These are phyloP conservation scores for Corymbia citriodora DNA, from an alignment of 441 rosid species.

Conservation along the genomic window DNA sequence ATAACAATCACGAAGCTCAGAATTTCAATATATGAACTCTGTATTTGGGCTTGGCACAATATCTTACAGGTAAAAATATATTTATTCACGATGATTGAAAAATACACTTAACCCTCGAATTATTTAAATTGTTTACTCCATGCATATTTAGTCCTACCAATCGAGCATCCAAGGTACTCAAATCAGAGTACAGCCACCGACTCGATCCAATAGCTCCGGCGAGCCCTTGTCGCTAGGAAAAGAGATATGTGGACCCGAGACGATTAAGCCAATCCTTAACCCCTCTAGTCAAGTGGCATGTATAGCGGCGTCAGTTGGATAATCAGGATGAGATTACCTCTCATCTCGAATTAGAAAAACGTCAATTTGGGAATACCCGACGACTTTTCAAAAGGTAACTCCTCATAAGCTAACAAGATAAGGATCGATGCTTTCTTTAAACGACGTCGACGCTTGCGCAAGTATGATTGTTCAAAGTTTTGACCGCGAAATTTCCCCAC, in stretches of 20 bases:
- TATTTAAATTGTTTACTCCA: accelerated
- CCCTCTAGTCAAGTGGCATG: background rate
- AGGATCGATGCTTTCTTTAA: background rate
- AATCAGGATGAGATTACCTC: background rate
- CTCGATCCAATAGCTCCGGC: too few relatives aligned
- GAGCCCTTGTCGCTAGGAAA: background rate
- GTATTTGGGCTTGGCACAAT: accelerated
- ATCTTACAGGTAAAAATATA: background rate
- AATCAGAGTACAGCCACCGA: too few relatives aligned
- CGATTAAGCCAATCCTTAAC: background rate
- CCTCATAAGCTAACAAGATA: background rate
- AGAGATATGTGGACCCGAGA: background rate
- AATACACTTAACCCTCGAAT: background rate
- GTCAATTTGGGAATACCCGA: background rate
- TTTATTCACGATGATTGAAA: accelerated
- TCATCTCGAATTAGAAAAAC: background rate
- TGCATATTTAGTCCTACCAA: too few relatives aligned
- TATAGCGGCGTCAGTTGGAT: background rate
- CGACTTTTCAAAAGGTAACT: background rate
- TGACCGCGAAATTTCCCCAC: background rate
- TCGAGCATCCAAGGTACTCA: too few relatives aligned
- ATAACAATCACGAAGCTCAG: background rate
- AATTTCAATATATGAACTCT: background rate
- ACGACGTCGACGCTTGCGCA: background rate
- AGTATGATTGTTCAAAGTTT: background rate